These are phyloP conservation scores for Globisporangium mamillatum DNA, from an alignment of 352 stramenopile genomes.

Conservation along the genomic window DNA sequence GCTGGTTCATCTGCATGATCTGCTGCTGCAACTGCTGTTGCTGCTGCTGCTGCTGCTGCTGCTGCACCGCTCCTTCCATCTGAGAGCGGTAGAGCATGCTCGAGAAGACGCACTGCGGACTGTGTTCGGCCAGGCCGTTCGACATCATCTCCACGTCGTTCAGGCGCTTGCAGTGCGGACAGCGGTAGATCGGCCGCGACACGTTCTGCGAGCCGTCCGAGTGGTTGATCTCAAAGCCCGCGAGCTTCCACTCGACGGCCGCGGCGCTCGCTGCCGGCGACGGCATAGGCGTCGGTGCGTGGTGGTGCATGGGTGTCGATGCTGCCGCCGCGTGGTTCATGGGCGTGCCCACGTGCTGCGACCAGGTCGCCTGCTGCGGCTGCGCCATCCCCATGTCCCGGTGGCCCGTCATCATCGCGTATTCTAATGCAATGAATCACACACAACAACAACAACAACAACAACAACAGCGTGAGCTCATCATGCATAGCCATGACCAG, in stretches of 20 bases:
- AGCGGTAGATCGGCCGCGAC: conserved; percentile 73
- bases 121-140: conserved; percentile 54
- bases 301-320: conserved; percentile 7
- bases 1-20: conserved; percentile 34
- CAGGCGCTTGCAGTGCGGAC: conserved; percentile 57
- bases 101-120: conserved; percentile 50
- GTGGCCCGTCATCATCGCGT: conserved; percentile 13
- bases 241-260: conserved; percentile 69
- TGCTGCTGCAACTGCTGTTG: conserved; percentile 29
- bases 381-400: conserved; percentile 16
- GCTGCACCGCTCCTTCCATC: conserved; percentile 41
- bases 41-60: conserved; percentile 19
- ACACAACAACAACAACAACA: neutral
- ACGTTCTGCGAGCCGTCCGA: conserved; percentile 64
- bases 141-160: conserved; percentile 74
- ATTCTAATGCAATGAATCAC: conserved; percentile 5
- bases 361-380: conserved; percentile 8
- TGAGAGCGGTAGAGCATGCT: conserved; percentile 50
- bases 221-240: conserved; percentile 71
- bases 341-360: conserved; percentile 9
- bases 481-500: neutral
- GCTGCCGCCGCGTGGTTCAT: conserved; percentile 9
- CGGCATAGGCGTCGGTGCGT: conserved; percentile 16
- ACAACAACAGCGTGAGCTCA: neutral
- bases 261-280: conserved; percentile 20